Percentiles rank a stretch among this genome's conserved stretches.
These are phyloP conservation scores for Fusarium haematococcum DNA, from an alignment of 2,329 filamentous ascomycete genomes.

Conservation along the genomic window DNA sequence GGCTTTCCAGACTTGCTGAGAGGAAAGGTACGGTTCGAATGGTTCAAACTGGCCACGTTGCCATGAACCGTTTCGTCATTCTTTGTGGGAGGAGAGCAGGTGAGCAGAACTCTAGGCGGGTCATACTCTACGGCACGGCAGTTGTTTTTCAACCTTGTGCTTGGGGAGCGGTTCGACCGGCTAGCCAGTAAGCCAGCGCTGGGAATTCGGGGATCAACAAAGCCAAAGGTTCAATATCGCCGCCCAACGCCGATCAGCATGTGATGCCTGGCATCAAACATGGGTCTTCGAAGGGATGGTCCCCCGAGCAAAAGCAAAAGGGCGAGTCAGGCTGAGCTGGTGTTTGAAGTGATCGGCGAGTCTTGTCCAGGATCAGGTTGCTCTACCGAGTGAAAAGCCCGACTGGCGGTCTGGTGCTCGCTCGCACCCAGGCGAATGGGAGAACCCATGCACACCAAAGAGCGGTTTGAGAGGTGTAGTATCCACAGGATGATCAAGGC, in stretches of 20 bases:
- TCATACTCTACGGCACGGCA: constrained; percentile 7
- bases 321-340: constrained; percentile 13
- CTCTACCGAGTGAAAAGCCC: constrained; percentile 35
- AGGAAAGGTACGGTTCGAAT: background rate
- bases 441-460: constrained; percentile 11
- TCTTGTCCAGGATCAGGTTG: constrained; percentile 26
- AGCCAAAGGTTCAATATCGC: constrained; percentile 10
- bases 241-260: constrained; percentile 28
- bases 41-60: constrained; percentile 5
- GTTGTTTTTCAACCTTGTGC: constrained; percentile 18
- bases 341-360: constrained; percentile 3
- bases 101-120: background rate
- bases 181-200: constrained; percentile 12
- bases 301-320: background rate
- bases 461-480: constrained; percentile 1
- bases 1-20: background rate
- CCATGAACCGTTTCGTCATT: background rate
- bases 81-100: background rate
- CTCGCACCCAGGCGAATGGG: constrained; percentile 27
- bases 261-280: constrained; percentile 11
- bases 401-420: constrained; percentile 36
- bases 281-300: constrained; percentile 1
- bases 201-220: constrained; percentile 26
- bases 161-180: background rate
- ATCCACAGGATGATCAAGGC: background rate